Evolutionary conservation across 805 yeast species (phyloP), one percentile per base, ranked within the genome.

Genomic region (Priceomyces castillae): DNA sequence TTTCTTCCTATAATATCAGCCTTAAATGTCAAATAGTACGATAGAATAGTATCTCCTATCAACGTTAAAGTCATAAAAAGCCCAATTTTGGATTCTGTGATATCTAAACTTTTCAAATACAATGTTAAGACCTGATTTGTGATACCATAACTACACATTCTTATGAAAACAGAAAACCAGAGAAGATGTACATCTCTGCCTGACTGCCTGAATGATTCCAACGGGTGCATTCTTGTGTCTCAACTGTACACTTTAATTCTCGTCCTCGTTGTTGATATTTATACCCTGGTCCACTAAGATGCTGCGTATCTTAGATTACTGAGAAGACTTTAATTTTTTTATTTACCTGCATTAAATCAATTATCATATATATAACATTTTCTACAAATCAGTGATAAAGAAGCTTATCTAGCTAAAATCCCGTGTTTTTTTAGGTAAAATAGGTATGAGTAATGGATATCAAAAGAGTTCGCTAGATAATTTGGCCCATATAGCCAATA

Each of bases 1-100:
- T 90, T 66, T 37, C 92, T 72, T 3, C 96, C 95, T 40, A 85
- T 65, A 10, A 52, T 49, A 53, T 86, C 90, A 1, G 95, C 88
- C 56, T 83, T 73, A 85, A 90, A 85, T 0, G 95, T 86, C 37
- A 89, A 66, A 23, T 74, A 42, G 55, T 82, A 83, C 4, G 95
- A 85, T 15, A 89, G 70, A 1, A 76, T 39, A 0, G 89, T 86
- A 57, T 89, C 96, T 1, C 96, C 96, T 2, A 83, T 60, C 53
- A 89, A 66, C 0, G 96, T 88, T 42, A 82, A 64, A 1, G 95
- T 77, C 95, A 89, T 88, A 59, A 89, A 89, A 34, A 80, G 47
- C 4, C 96, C 96, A 41, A 87, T 83, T 26, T 67, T 58, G 1
- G 77, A 57, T 46, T 84, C 87, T 0, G 77, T 54, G 35, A 84